Evolutionary conservation across 306 rosid species (phyloP).

Genomic region (Inga oerstediana): DNA sequence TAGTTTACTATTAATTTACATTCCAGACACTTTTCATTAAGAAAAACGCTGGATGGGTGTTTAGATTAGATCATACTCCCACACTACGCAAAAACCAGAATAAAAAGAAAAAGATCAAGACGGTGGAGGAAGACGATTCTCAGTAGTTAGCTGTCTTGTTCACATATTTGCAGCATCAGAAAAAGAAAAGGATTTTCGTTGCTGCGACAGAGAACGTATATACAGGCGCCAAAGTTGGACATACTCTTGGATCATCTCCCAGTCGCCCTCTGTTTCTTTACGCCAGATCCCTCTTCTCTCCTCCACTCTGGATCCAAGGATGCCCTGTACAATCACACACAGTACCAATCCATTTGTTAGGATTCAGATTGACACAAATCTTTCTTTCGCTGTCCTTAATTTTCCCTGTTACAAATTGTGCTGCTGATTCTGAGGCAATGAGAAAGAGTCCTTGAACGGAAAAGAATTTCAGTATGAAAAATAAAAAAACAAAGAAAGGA

Average conservation of each 20-base stretch:
- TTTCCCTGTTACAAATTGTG: background rate
- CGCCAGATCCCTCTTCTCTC: slow-evolving; percentile 40
- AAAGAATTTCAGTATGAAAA: background rate
- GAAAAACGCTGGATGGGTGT: background rate
- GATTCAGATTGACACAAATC: background rate
- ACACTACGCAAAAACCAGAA: background rate
- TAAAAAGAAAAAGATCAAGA: background rate
- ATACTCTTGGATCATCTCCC: background rate
- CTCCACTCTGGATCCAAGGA: slow-evolving; percentile 83
- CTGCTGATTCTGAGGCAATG: background rate
- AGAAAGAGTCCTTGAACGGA: background rate
- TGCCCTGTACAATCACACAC: slow-evolving; percentile 52
- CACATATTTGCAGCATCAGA: background rate
- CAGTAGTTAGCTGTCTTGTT: background rate
- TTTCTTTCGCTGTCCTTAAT: too few relatives aligned
- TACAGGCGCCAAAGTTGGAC: slow-evolving; percentile 25
- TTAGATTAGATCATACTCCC: background rate
- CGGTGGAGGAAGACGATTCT: background rate
- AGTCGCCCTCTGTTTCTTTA: background rate
- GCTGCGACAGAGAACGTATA: background rate
- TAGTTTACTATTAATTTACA: background rate
- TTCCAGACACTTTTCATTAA: background rate
- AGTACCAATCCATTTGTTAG: background rate
- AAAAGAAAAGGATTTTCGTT: background rate
- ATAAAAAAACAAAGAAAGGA: background rate